Percentiles rank a stretch among this genome's conserved stretches.
Conservation (phyloP, 139 green algal species). For the Picochlorum sp. region DNA sequence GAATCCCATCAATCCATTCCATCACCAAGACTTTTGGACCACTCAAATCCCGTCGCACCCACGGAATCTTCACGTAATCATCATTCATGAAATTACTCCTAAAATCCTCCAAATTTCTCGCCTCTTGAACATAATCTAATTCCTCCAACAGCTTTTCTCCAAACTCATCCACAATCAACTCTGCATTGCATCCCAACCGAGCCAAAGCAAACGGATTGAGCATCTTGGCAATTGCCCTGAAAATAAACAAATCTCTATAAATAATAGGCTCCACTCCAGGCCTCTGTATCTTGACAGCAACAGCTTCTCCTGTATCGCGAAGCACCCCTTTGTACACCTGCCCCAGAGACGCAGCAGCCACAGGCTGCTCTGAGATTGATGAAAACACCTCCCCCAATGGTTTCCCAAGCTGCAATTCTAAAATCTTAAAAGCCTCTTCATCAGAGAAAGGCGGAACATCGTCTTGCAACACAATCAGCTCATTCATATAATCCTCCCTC, state of each 20-base stretch:
- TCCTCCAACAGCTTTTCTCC: constrained; percentile 98
- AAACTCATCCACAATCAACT: constrained; percentile 99
- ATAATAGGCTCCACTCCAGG: constrained; percentile 90
- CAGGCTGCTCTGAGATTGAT: constrained; percentile 74
- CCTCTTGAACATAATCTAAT: constrained; percentile 95
- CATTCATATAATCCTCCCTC: constrained; percentile 97
- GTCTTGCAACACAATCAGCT: constrained; percentile 91
- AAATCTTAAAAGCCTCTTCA: constrained; percentile 63
- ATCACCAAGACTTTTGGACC: constrained; percentile 73
- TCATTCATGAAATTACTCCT: constrained; percentile 84
- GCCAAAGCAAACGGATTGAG: constrained; percentile 29
- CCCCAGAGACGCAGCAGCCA: constrained; percentile 87
- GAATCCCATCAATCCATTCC: constrained; percentile 98
- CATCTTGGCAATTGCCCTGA: constrained; percentile 68
- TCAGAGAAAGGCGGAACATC: constrained; percentile 82
- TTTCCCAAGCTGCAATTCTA: constrained; percentile 76
- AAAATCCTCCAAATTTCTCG: constrained; percentile 93
- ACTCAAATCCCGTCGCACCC: constrained; percentile 74
- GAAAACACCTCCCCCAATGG: constrained; percentile 83
- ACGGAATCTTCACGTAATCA: constrained; percentile 95
- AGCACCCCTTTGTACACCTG: constrained; percentile 90
- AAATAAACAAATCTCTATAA: constrained; percentile 89
- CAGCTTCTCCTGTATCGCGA: constrained; percentile 76
- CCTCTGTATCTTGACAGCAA: constrained; percentile 91
- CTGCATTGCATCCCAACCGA: constrained; percentile 87